Conservation (phyloP, 345 rosid genomes). For the Citrus sinensis region DVS_A1.0 CM039164.1:26811001-26811500, state of each 20-base stretch:
- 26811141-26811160: background rate
- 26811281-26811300: background rate
- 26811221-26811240: background rate
- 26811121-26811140: background rate
- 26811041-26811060: slow-evolving; percentile 1
- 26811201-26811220: background rate
- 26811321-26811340: background rate
- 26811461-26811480: too few relatives aligned
- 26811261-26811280: background rate
- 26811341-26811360: background rate
- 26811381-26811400: background rate
- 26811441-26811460: too few relatives aligned
- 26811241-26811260: background rate
- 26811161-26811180: background rate
- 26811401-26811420: background rate
- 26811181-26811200: background rate
- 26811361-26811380: background rate
- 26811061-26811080: background rate
- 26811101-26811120: background rate
- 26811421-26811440: background rate
- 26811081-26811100: background rate
- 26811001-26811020: background rate
- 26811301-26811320: background rate
- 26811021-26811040: background rate
- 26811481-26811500: background rate